These are phyloP conservation scores for Penicillium paxilli DNA, from an alignment of 495 filamentous ascomycete species.

Conservation along the genomic window DNA sequence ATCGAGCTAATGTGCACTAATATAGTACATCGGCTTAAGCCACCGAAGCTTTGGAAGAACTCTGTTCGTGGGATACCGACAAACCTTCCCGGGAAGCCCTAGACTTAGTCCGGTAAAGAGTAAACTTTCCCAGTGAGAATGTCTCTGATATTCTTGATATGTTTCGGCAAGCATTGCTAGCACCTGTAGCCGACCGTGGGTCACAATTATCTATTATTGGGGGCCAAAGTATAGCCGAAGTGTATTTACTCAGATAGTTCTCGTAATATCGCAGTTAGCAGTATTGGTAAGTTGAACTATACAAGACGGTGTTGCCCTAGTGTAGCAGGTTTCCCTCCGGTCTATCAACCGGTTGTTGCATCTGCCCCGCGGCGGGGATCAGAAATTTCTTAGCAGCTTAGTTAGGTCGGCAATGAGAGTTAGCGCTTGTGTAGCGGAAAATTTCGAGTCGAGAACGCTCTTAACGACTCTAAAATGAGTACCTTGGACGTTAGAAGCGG, in stretches of 20 bases:
- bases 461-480: not conserved
- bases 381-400: not conserved
- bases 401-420: not conserved
- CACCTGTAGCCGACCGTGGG: constrained; percentile 3
- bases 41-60: not conserved
- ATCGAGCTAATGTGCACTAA: too few relatives aligned
- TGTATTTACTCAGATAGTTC: too few relatives aligned
- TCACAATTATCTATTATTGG: not conserved
- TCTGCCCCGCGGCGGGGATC: not conserved
- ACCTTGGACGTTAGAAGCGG: constrained; percentile 5
- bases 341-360: not conserved
- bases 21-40: not conserved
- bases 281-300: too few relatives aligned
- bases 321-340: not conserved
- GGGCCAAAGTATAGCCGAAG: constrained; percentile 4
- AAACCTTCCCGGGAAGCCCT: too few relatives aligned
- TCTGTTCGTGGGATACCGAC: not conserved
- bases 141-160: not conserved
- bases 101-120: too few relatives aligned
- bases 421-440: not conserved
- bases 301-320: not conserved
- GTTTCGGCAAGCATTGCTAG: not conserved
- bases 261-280: too few relatives aligned
- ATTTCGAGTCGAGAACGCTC: too few relatives aligned
- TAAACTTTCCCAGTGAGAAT: too few relatives aligned